Evolutionary conservation across 192 early-diverging fungal genomes (phyloP).

Genomic region (Coemansia aciculifera): DNA sequence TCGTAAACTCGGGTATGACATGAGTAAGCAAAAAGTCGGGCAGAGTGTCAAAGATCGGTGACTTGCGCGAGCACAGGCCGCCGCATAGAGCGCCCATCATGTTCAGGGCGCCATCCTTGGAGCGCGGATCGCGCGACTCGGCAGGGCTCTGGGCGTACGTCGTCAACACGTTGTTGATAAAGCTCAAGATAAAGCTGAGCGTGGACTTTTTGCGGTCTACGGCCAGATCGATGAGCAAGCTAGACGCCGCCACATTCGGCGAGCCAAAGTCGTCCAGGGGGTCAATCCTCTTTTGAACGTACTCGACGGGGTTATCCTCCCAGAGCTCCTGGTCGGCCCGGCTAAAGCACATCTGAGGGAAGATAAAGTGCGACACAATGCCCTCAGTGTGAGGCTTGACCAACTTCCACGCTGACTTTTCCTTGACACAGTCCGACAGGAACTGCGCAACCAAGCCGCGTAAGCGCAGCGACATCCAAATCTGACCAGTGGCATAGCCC

Average conservation of each 20-base stretch:
- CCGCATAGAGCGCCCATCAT: constrained; percentile 82
- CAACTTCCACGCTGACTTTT: constrained; percentile 87
- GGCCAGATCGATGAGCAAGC: constrained; percentile 77
- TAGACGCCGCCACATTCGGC: constrained; percentile 69
- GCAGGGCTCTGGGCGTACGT: constrained; percentile 66
- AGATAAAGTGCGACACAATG: constrained; percentile 86
- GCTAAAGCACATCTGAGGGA: constrained; percentile 90
- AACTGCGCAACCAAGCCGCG: constrained; percentile 73
- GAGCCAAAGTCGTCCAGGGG: constrained; percentile 85
- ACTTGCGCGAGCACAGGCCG: constrained; percentile 68
- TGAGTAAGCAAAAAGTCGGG: constrained; percentile 82
- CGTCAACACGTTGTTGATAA: constrained; percentile 75
- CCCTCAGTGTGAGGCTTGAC: constrained; percentile 81
- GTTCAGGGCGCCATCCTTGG: constrained; percentile 88
- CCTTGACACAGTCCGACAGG: constrained; percentile 80
- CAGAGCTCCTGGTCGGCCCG: constrained; percentile 84
- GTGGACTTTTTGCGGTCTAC: constrained; percentile 75
- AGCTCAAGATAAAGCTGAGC: constrained; percentile 74
- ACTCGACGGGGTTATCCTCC: constrained; percentile 93
- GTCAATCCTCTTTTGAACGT: constrained; percentile 76
- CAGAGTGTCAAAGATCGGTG: constrained; percentile 73
- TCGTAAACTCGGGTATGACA: constrained; percentile 90
- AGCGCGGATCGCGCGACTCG: constrained; percentile 69
- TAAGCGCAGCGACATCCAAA: constrained; percentile 72
- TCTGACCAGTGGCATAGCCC: constrained; percentile 65